Evolutionary conservation across 1,284 basidiomycete species (phyloP), one percentile per base, ranked within the genome.

Genomic region (Anthracocystis walkeri): DNA sequence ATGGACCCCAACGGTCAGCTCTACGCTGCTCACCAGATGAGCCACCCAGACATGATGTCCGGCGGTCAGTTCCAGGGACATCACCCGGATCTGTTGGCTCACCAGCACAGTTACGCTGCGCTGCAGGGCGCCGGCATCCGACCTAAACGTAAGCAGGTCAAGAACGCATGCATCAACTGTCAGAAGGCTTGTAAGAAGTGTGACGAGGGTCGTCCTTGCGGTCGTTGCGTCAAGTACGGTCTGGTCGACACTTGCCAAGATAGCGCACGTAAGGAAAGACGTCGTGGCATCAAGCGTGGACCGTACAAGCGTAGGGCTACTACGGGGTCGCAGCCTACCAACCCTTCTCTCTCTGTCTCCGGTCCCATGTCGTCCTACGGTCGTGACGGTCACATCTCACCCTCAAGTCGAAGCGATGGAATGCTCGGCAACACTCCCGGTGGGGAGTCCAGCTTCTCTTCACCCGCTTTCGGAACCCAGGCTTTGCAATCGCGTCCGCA

Each of bases 171-270:
- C 86, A 92, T 92, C 50, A 92, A 92, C 80, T 94, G 92, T 84
- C 92, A 93, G 86, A 92, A 92, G 85, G 91, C 93, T 1, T 94
- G 92, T 88, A 94, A 94, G 88, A 93, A 93, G 86, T 94, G 93
- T 85, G 93, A 94, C 87, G 92, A 93, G 80, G 92, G 91, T 67
- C 88, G 92, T 65, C 92, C 92, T 67, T 94, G 93, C 85, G 90
- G 92, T 74, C 91, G 92, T 75, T 94, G 92, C 80, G 90, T 93
- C 85, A 92, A 92, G 87, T 94, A 94, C 80, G 92, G 92, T 82
- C 89, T 92, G 73, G 88, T 89, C 50, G 92, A 92, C 84, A 90
- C 91, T 78, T 94, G 92, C 83, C 87, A 92, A 79, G 91, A 93
- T 87, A 92, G 91, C 51, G 89, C 91, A 86, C 89, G 92, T 79